Evolutionary conservation across 257 asterid species (phyloP), one percentile per base, ranked within the genome.

Genomic region (Orobanche coerulescens): DNA sequence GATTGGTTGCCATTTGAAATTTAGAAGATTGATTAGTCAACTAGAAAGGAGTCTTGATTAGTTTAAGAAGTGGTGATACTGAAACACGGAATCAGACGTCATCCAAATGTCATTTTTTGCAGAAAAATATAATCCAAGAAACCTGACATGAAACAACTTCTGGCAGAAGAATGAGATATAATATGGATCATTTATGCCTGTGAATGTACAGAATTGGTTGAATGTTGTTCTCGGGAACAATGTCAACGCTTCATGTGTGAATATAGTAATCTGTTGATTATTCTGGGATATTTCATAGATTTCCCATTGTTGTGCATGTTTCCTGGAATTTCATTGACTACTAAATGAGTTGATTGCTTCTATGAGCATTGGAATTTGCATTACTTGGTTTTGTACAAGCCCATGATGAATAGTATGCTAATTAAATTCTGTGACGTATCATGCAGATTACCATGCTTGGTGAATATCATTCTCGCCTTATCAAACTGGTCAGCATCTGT

Each of bases 361-460:
- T 23, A 2, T 53, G 13, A n/a, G 51, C 50, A 33, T 65, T 65
- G 47, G 18, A 13, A 25, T n/a, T 58, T 42, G 39, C 40, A 44
- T 49, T 55, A 10, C 22, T 33, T 65, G 58, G 23, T 36, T 49
- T 56, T 30, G 8, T 58, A 30, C 59, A 46, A 30, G 26, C 62
- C 33, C 36, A 52, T 58, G 24, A 14, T 16, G 24, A 56, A 28
- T 55, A 16, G 1, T 51, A 23, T 34, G 22, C 48, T 31, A 37
- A 61, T 46, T 79, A 84, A 57, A 65, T 69, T 64, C 23, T 39
- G 3, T 23, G 30, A 71, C 33, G 34, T 74, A 19, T 71, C 34
- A 25, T 81, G 90, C 95, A 93, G 99, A 83, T 78, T 65, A 81
- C 90, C 4, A 73, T 89, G 85, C 77, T 70, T 3, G 94, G 94